phyloP scores from a whole-genome alignment of 1,284 basidiomycete species.

The Pseudozyma tsukubaensis region DNA sequence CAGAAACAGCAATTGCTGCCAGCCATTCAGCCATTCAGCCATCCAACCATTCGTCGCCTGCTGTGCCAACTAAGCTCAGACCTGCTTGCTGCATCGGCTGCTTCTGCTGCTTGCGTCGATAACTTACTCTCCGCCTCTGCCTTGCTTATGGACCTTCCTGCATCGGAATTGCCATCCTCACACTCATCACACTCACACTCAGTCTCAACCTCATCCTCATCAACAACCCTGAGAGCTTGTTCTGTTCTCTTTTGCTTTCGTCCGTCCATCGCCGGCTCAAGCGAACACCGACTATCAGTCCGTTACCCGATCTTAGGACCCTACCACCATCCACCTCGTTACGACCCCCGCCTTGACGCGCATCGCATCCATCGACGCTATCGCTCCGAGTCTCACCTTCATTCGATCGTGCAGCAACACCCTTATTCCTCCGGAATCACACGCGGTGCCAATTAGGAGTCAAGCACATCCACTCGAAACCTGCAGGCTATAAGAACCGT shows the following conservation, averaged over 20 bases:
- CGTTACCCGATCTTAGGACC: too few relatives aligned
- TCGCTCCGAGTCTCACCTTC: too few relatives aligned
- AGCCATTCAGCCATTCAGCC: not conserved
- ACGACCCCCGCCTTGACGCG: too few relatives aligned
- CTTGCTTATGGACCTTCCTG: constrained; percentile 9
- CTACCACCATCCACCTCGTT: too few relatives aligned
- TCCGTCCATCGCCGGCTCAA: not conserved
- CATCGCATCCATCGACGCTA: too few relatives aligned
- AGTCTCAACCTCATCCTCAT: constrained; percentile 3
- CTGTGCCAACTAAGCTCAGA: not conserved
- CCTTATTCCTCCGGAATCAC: too few relatives aligned
- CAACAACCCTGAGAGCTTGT: not conserved
- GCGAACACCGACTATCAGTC: not conserved
- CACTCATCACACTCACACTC: not conserved
- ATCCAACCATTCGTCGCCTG: not conserved
- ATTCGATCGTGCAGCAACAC: too few relatives aligned
- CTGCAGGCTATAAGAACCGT: too few relatives aligned
- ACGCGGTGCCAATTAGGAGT: too few relatives aligned
- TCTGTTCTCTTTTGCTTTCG: not conserved
- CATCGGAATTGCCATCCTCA: constrained; percentile 21
- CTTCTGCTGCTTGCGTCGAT: too few relatives aligned
- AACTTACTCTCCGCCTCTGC: too few relatives aligned
- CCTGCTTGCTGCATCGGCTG: not conserved
- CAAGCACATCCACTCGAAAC: too few relatives aligned
- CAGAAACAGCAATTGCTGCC: not conserved